phyloP scores from a whole-genome alignment of 768 basidiomycete species.

The Tremella fuciformis region DNA sequence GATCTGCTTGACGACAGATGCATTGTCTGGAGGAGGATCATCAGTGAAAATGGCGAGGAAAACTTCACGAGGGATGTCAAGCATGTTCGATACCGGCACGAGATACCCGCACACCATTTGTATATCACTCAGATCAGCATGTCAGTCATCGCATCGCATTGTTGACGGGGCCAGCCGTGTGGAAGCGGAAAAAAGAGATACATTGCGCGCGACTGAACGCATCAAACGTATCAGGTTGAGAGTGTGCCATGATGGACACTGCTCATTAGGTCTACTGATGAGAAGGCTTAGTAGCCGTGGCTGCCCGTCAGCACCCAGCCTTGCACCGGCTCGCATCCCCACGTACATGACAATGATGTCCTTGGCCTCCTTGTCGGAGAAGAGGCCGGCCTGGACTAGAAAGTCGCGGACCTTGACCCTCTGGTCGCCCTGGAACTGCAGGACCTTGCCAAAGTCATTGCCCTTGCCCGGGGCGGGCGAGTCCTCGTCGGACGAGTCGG shows the following conservation, averaged over 20 bases:
- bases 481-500: slow-evolving; percentile 41
- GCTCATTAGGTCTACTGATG: too few relatives aligned
- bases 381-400: slow-evolving; percentile 61
- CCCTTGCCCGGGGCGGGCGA: slow-evolving; percentile 54
- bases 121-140: too few relatives aligned
- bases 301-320: slow-evolving; percentile 19
- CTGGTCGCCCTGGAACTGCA: slow-evolving; percentile 98
- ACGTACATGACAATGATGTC: slow-evolving; percentile 50
- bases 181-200: too few relatives aligned
- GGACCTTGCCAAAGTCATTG: slow-evolving; percentile 83
- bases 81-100: too few relatives aligned
- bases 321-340: neutral
- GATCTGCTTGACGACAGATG: slow-evolving; percentile 30
- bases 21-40: slow-evolving; percentile 39
- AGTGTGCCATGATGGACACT: too few relatives aligned
- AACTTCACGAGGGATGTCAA: too few relatives aligned
- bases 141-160: too few relatives aligned
- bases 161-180: too few relatives aligned
- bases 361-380: slow-evolving; percentile 52
- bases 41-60: slow-evolving; percentile 5
- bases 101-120: too few relatives aligned
- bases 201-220: too few relatives aligned
- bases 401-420: slow-evolving; percentile 83
- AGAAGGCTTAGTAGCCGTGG: slow-evolving; percentile 42
- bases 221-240: too few relatives aligned